Base-by-base conservation (phyloP, 2,329 filamentous ascomycete genomes). In the Venturia pyrina region DNA sequence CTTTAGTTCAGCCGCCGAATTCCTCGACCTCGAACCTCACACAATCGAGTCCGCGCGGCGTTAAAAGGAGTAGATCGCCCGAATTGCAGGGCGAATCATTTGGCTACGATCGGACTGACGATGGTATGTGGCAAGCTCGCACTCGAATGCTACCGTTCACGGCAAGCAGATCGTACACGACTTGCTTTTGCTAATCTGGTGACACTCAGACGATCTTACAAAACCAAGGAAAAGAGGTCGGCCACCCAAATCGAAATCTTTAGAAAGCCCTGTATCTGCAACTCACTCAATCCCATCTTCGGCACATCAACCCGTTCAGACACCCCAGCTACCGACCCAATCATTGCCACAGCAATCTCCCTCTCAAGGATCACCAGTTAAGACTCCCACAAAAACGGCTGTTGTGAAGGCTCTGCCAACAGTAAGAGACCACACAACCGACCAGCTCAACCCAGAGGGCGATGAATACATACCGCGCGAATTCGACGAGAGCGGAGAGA, bases 401-500 rank as follows among this genome's bases (percentile, higher is more conserved):
- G 90, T 93, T 10, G 83, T 98, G 71, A 99, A 99, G 78, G 95
- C 95, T 0, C 82, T 99, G 56, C 95, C 95, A 2, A 98, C 95
- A 4, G 95, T 98, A 17, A 84, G 95, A 77, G 95, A 99, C 73
- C 95, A 99, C 76, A 99, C 95, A 2, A 98, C 93, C 19, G 93
- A 98, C 75, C 93, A 98, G 76, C 85, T 99, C 40, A 91, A 90
- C 64, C 83, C 89, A 37, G 90, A 91, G 72, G 90, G 90, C 68
- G 95, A 98, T 75, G 95, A 99, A 78, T 99, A 97, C 76, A 83
- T 98, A 44, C 92, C 93, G 34, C 89, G 95, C 72, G 95, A 99
- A 77, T 89, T 89, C 68, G 95, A 99, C 74, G 90, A 96, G 65
- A 89, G 88, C 56, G 95, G 95, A 65, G 95, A 99, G 80, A 92